Conservation (phyloP, 768 basidiomycete genomes). For the Leccinum subtestaceum region DNA sequence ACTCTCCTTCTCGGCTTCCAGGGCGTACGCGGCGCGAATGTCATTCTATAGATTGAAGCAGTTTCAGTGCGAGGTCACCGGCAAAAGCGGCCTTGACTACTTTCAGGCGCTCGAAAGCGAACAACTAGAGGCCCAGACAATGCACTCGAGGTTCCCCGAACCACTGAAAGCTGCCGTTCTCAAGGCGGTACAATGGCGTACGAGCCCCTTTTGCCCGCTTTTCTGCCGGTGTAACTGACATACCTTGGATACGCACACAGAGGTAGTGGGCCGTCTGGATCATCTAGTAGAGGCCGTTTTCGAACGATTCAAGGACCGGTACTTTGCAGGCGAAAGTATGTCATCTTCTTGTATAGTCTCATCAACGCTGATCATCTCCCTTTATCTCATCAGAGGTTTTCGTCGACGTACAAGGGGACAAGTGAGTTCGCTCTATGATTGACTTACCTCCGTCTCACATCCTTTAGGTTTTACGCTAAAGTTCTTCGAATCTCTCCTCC, state of each 20-base stretch:
- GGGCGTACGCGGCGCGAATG: conserved; percentile 86
- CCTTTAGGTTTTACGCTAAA: conserved; percentile 71
- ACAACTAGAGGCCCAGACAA: conserved; percentile 79
- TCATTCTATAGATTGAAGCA: conserved; percentile 92
- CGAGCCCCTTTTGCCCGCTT: conserved; percentile 39
- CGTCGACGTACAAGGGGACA: conserved; percentile 83
- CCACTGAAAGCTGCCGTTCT: conserved; percentile 90
- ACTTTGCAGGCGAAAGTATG: conserved; percentile 88
- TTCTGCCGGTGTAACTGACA: conserved; percentile 13
- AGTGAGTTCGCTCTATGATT: conserved; percentile 46
- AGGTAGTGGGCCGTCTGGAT: conserved; percentile 95
- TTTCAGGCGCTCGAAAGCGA: conserved; percentile 94
- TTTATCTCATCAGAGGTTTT: conserved; percentile 60
- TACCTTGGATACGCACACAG: conserved; percentile 40
- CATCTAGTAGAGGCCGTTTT: conserved; percentile 92
- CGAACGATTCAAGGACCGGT: conserved; percentile 95
- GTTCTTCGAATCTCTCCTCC: conserved; percentile 79
- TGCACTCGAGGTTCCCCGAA: conserved; percentile 91
- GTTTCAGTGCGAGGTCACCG: conserved; percentile 97
- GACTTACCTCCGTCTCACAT: conserved; percentile 15
- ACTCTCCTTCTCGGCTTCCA: conserved; percentile 22
- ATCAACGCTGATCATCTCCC: conserved; percentile 17
- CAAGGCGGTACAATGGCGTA: conserved; percentile 95
- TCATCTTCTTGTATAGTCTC: conserved; percentile 20
- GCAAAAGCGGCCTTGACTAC: conserved; percentile 91